Evolutionary conservation across 768 basidiomycete species (phyloP).

Genomic region (Hygrophorus pudorinus): DNA sequence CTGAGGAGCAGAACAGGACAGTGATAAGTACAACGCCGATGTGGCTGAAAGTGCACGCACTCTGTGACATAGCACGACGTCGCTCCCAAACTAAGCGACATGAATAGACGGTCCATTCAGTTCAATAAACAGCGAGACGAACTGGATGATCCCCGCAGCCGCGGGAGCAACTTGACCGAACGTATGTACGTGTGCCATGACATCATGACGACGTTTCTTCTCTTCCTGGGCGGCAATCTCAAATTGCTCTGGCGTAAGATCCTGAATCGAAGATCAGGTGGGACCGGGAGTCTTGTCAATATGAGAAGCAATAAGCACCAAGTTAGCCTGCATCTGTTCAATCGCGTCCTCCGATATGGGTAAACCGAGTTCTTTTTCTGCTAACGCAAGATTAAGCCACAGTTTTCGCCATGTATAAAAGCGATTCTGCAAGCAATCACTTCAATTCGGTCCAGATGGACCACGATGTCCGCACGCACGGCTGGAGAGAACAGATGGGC

Average conservation of each 20-base stretch:
- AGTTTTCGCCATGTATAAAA: conserved; percentile 92
- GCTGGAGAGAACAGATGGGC: conserved; percentile 91
- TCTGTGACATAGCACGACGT: conserved; percentile 98
- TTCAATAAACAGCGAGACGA: conserved; percentile 16
- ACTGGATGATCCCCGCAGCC: conserved; percentile 96
- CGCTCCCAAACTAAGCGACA: background rate
- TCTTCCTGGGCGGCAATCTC: conserved; percentile 88
- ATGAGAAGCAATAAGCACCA: conserved; percentile 39
- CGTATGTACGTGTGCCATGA: conserved; percentile 99
- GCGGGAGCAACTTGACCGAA: conserved; percentile 91
- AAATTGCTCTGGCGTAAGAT: conserved; percentile 83
- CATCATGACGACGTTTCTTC: conserved; percentile 96
- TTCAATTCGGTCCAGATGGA: background rate
- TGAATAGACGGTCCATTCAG: background rate
- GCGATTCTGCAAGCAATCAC: conserved; percentile 52
- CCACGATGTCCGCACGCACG: conserved; percentile 33
- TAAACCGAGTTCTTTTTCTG: conserved; percentile 92
- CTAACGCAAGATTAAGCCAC: conserved; percentile 94
- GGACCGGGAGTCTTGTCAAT: background rate
- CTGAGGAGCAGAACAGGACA: conserved; percentile 28
- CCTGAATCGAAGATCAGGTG: conserved; percentile 28
- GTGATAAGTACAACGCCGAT: background rate
- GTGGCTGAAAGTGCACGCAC: conserved; percentile 33
- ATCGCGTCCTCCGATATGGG: conserved; percentile 86
- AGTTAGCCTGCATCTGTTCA: conserved; percentile 87